Percentiles rank a stretch among this genome's conserved stretches.
phyloP scores from a whole-genome alignment of 1,284 basidiomycete species.

The Inonotus hispidus region DNA sequence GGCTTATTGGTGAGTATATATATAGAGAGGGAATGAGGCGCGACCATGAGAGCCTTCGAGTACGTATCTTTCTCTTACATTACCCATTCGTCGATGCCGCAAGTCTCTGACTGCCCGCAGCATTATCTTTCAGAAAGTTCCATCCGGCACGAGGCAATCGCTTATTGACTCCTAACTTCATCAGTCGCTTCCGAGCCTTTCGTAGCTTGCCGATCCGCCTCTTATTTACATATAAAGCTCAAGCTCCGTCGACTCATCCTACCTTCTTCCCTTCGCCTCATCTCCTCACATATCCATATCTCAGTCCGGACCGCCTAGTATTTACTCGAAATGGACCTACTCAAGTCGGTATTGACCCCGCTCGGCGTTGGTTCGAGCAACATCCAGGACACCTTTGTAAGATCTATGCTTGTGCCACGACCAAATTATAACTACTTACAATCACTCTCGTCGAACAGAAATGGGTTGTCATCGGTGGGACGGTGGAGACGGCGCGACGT shows the following conservation, averaged over 20 bases:
- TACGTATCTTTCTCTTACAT: background rate
- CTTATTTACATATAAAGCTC: conserved; percentile 15
- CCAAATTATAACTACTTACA: background rate
- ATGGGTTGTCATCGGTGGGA: conserved; percentile 75
- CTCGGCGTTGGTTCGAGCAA: conserved; percentile 50
- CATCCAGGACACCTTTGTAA: conserved; percentile 58
- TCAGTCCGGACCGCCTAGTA: conserved; percentile 1
- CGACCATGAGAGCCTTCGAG: background rate
- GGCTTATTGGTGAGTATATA: background rate
- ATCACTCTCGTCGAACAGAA: conserved; percentile 39
- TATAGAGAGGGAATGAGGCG: background rate
- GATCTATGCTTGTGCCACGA: conserved; percentile 20
- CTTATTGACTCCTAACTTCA: conserved; percentile 2
- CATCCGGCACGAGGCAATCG: conserved; percentile 14
- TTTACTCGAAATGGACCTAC: conserved; percentile 45
- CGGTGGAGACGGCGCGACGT: conserved; percentile 69
- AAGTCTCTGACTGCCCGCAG: conserved; percentile 5
- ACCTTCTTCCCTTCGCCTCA: conserved; percentile 17
- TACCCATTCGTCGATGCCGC: background rate
- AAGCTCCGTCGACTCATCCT: conserved; percentile 2
- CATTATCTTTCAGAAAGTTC: background rate
- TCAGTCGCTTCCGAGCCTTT: conserved; percentile 1
- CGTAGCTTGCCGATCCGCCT: background rate
- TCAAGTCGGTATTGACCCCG: conserved; percentile 57
- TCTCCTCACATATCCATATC: conserved; percentile 18